Base-by-base conservation (phyloP, 2,329 filamentous ascomycete genomes). In the Microsporum audouinii region DNA sequence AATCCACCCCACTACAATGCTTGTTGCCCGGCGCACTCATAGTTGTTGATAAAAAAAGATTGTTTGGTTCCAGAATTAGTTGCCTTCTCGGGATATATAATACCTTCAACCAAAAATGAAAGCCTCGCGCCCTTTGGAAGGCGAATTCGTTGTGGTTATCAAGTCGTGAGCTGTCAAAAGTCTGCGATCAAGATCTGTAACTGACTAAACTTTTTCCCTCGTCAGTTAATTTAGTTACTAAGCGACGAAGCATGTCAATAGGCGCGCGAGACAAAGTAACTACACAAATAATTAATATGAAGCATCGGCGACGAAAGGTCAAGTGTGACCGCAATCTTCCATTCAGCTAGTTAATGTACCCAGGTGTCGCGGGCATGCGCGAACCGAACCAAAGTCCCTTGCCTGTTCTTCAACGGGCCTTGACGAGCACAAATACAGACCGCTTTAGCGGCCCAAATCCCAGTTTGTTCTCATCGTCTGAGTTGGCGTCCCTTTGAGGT, bases 1-100 rank as follows among this genome's bases (percentile, higher is more conserved):
- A 99, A 74, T 95, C 89, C 62, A 80, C 80, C 57, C 94, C 89
- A 60, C 87, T 80, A 73, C 94, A 99, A 70, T 77, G 34, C 29
- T 56, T 56, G n/a, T 33, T 56, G 27, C 17, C 34, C n/a, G 38
- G 17, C 14, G 55, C 55, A n/a, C 49, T 53, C 49, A 53, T 53
- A 33, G 8, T n/a, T 53, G 49, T 4, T 53, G 12, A 10, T 23
- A 4, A 31, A 53, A 6, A 12, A 23, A 49, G 5, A 33, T 53
- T 5, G 1, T 29, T 23, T 8, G 10, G 10, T 29, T 29, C 3
- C 2, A 27, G 23, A 47, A 10, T 8, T 7, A 47, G 43, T 23
- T 29, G 3, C 23, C 6, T 7, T 12, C 23, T 47, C 5, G 5
- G 43, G 17, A 17, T 43, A 47, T 5, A 47, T n/a, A 17, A 23